Evolutionary conservation across 345 rosid genomes (phyloP).

Genomic region (Abelmoschus esculentus): DNA sequence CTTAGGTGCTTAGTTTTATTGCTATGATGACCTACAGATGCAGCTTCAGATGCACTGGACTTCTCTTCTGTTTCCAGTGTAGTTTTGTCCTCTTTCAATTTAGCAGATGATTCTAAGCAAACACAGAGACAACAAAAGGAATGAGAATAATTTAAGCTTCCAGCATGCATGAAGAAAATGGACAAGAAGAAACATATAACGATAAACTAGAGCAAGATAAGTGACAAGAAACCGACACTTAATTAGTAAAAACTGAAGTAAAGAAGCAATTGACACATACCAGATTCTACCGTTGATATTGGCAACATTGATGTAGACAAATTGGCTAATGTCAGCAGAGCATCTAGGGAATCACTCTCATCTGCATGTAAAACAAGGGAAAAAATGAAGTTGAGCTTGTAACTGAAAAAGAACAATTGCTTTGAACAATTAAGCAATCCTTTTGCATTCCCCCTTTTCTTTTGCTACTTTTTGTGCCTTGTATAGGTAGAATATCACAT

Average conservation of each 20-base stretch:
- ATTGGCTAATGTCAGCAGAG: conserved; percentile 73
- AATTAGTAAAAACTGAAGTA: neutral
- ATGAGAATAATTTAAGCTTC: neutral
- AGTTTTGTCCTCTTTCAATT: conserved; percentile 56
- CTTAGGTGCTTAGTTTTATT: conserved; percentile 35
- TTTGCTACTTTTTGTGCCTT: conserved; percentile 11
- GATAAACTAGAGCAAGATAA: neutral
- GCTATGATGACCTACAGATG: conserved; percentile 33
- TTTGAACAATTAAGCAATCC: conserved; percentile 16
- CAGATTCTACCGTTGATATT: conserved; percentile 56
- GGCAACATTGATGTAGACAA: conserved; percentile 54
- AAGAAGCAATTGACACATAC: conserved; percentile 19
- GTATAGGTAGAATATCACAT: neutral
- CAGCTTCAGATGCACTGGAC: conserved; percentile 44
- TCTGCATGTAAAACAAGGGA: conserved; percentile 26
- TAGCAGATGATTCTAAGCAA: conserved; percentile 58
- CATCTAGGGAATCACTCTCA: conserved; percentile 54
- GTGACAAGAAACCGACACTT: neutral
- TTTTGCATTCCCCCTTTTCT: neutral
- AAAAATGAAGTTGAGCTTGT: neutral
- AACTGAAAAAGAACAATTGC: neutral
- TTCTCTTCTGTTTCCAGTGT: conserved; percentile 41
- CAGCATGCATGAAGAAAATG: neutral
- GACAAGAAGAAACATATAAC: neutral
- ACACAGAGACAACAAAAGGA: conserved; percentile 19